Base-by-base conservation (phyloP, 441 rosid species). In the Eutrema salsugineum region DNA sequence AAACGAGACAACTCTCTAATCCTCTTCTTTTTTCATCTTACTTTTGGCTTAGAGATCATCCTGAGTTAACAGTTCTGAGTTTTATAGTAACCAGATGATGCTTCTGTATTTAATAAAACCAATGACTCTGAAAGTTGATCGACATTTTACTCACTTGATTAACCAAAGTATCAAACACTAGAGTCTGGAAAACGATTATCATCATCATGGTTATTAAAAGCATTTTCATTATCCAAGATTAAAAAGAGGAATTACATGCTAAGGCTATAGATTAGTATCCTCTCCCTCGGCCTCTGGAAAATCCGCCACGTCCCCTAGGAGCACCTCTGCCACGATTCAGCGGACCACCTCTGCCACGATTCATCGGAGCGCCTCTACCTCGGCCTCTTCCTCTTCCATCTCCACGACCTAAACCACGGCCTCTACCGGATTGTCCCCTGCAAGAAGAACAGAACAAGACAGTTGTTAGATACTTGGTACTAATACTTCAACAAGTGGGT, bases 281-380 rank as follows among this genome's bases (percentile, higher is more conserved):
- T 48, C 97, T 93, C 58, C 97, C 93, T 75, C 94, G 78, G 42
- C 94, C 96, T 42, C 33, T 30, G 33, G 81, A 81, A 35, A 80
- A 83, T 40, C 89, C 85, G 48, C 91, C 83, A 57, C 86, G 76
- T 8, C 91, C 69, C 38, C 89, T 75, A 14, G 83, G 76, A 24
- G 88, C 80, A 27, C 67, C 80, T 30, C 33, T 30, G 33, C 33
- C 33, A 30, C 8, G 6, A 6, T 8, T 2, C 27, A 3, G 1
- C 8, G 33, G 33, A 30, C 14, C 5, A 4, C 59, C 59, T n/a
- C 59, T 28, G 19, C 93, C 84, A 61, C 85, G 74, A 11, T 88
- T 66, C 32, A 88, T 73, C 15, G 83, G 76, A 27, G 88, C 79
- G 39, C 91, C 84, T 83, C 63, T 20, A 15, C 16, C 40, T 9